Conservation (phyloP, 2,329 filamentous ascomycete species). For the Rhinocladiella mackenziei region DNA sequence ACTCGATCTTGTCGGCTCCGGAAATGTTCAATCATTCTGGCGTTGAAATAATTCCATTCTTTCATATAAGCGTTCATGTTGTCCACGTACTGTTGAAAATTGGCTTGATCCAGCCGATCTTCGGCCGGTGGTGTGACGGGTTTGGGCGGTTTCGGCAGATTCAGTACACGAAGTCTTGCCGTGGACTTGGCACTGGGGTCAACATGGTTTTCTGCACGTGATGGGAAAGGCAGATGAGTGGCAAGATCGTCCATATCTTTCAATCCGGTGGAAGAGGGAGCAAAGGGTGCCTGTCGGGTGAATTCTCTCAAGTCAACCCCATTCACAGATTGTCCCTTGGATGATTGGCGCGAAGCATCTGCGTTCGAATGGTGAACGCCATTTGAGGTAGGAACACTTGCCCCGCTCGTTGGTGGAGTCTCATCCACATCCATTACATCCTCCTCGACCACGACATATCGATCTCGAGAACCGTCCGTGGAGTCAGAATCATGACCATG, state of each 20-base stretch:
- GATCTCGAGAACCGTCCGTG: constrained; percentile 15
- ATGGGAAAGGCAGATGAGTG: constrained; percentile 56
- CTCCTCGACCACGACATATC: constrained; percentile 22
- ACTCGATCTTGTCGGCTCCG: constrained; percentile 48
- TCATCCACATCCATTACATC: constrained; percentile 49
- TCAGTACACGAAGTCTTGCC: constrained; percentile 34
- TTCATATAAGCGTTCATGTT: constrained; percentile 54
- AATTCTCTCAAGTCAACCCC: constrained; percentile 50
- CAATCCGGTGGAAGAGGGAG: constrained; percentile 47
- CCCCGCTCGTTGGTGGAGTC: constrained; percentile 29
- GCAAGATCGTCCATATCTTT: constrained; percentile 52
- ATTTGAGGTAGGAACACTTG: constrained; percentile 2
- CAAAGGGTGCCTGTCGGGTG: constrained; percentile 48
- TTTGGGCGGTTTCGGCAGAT: constrained; percentile 51
- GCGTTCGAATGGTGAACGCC: constrained; percentile 1
- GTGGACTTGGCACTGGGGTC: constrained; percentile 40
- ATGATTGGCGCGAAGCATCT: constrained; percentile 1
- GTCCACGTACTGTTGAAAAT: constrained; percentile 50
- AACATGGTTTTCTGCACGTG: constrained; percentile 42
- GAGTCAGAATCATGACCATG: constrained; percentile 3
- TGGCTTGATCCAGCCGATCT: constrained; percentile 41
- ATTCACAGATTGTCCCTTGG: constrained; percentile 14
- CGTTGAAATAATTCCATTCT: constrained; percentile 55
- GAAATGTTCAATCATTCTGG: constrained; percentile 55
- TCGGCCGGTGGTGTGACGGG: constrained; percentile 42